phyloP scores from a whole-genome alignment of 441 rosid genomes.

The Populus tomentosa region DNA sequence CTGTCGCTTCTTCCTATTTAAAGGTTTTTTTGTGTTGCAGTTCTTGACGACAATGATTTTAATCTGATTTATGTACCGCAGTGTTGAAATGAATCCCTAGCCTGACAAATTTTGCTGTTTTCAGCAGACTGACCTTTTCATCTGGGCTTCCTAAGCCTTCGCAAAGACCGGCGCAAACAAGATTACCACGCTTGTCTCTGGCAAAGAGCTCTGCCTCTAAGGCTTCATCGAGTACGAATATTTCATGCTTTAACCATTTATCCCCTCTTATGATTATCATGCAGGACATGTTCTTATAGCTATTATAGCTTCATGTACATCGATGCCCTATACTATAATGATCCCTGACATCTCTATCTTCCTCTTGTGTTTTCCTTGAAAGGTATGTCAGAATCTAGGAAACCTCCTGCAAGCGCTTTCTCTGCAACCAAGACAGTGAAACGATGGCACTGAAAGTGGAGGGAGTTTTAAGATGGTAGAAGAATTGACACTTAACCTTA shows the following conservation, averaged over 20 bases:
- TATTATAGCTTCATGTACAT: background rate
- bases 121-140: slow-evolving; percentile 35
- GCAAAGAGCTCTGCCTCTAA: slow-evolving; percentile 48
- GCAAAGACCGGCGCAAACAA: slow-evolving; percentile 38
- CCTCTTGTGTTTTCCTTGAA: background rate
- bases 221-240: slow-evolving; percentile 45
- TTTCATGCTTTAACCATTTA: background rate
- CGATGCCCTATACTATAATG: background rate
- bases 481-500: slow-evolving; percentile 16
- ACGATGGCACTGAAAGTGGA: slow-evolving; percentile 35
- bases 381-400: slow-evolving; percentile 38
- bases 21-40: background rate
- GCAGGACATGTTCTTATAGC: background rate
- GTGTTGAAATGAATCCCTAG: background rate
- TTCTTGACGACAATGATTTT: background rate
- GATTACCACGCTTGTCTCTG: slow-evolving; percentile 50
- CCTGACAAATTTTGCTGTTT: slow-evolving; percentile 7
- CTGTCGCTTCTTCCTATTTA: background rate
- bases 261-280: background rate
- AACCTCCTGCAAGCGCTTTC: slow-evolving; percentile 32
- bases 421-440: slow-evolving; percentile 39
- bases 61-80: background rate
- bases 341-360: background rate
- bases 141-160: slow-evolving; percentile 65
- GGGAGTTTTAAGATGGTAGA: slow-evolving; percentile 9